Evolutionary conservation across 257 asterid species (phyloP).

Genomic region (Linaria vulgaris): DNA sequence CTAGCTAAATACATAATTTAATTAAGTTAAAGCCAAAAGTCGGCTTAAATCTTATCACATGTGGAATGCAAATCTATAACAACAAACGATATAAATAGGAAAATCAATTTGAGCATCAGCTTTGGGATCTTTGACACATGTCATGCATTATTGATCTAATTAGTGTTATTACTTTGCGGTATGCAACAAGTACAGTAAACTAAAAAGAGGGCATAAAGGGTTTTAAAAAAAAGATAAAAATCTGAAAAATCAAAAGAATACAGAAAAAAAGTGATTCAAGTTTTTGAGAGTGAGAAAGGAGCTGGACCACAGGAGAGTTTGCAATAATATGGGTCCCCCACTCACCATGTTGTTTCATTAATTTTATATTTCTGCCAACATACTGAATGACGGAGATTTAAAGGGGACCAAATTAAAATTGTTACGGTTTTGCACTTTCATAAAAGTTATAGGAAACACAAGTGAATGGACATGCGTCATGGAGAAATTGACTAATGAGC

Average conservation of each 20-base stretch:
- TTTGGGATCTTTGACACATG: conserved; percentile 35
- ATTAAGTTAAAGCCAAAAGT: conserved; percentile 8
- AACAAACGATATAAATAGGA: conserved; percentile 9
- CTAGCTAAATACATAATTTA: background rate
- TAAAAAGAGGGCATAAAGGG: conserved; percentile 23
- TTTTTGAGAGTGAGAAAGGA: conserved; percentile 29
- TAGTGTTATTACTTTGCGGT: conserved; percentile 33
- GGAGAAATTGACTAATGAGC: conserved; percentile 22
- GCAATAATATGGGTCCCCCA: conserved; percentile 24
- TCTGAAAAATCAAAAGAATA: conserved; percentile 11
- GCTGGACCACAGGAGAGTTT: conserved; percentile 32
- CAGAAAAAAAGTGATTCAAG: background rate
- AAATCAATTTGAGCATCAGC: conserved; percentile 28
- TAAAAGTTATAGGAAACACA: conserved; percentile 8
- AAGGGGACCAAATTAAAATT: background rate
- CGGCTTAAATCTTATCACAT: conserved; percentile 26
- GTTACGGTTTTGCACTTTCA: background rate
- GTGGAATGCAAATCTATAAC: conserved; percentile 37
- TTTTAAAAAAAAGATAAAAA: conserved; percentile 18
- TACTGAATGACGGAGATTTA: conserved; percentile 3
- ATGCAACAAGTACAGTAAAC: conserved; percentile 21
- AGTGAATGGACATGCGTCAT: background rate
- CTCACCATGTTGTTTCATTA: background rate
- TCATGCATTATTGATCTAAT: conserved; percentile 25
- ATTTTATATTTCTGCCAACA: background rate